Conservation (phyloP, 768 basidiomycete genomes). For the Inosperma sp. region DNA sequence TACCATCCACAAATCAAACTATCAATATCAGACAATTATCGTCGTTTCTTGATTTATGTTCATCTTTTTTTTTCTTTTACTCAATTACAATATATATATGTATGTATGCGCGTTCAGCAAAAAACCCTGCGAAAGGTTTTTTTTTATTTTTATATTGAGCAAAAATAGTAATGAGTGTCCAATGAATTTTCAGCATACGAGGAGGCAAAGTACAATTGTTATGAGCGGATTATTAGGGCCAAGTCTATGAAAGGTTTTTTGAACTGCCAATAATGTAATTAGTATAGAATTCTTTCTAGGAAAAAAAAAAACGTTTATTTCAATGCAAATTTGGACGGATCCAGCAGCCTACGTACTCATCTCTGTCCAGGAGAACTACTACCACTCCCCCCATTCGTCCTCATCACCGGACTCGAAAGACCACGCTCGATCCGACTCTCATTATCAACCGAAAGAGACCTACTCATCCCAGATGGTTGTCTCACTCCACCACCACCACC, state of each 20-base stretch:
- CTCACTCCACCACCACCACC: slow-evolving; percentile 15
- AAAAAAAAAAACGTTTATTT: too few relatives aligned
- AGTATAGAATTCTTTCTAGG: too few relatives aligned
- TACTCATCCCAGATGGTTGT: background rate
- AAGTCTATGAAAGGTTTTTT: too few relatives aligned
- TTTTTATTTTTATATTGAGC: slow-evolving; percentile 5
- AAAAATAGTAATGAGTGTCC: too few relatives aligned
- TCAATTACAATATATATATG: background rate
- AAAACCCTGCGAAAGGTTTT: background rate
- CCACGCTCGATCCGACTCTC: slow-evolving; percentile 61
- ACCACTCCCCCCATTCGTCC: slow-evolving; percentile 28
- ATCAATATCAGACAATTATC: background rate
- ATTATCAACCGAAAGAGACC: slow-evolving; percentile 32
- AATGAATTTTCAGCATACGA: too few relatives aligned
- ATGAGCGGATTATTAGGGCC: too few relatives aligned
- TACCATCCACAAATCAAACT: too few relatives aligned
- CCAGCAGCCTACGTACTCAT: slow-evolving; percentile 1
- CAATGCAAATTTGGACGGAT: background rate
- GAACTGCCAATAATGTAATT: too few relatives aligned
- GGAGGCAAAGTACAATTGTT: too few relatives aligned
- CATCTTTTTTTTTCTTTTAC: background rate
- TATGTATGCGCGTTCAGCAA: too few relatives aligned
- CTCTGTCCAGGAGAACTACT: slow-evolving; percentile 8
- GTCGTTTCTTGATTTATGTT: slow-evolving; percentile 2
- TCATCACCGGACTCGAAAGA: slow-evolving; percentile 57